Evolutionary conservation across 352 stramenopile species (phyloP), one percentile per base, ranked within the genome.

Genomic region (Pelagophyceae sp.): DNA sequence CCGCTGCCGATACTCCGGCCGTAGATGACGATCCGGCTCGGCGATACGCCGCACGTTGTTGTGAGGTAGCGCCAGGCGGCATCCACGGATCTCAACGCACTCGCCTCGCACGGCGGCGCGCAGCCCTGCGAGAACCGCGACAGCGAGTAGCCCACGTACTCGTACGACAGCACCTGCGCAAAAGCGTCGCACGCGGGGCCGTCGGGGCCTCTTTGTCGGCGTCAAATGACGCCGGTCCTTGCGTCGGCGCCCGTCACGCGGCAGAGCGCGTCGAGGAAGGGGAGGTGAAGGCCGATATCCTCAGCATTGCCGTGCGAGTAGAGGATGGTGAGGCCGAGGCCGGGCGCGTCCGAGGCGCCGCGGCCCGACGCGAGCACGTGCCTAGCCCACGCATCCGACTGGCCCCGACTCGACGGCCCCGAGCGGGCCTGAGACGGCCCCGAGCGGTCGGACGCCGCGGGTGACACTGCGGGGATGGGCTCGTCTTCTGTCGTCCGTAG

Each of bases 281-380:
- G 65, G n/a, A 75, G 15, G 58, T 54, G 72, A 31, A 69, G 72
- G 0, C 78, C 82, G 27, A 85, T 33, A 78, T 85, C 82, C 79
- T 85, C 82, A 3, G 82, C 82, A 78, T 85, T 85, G 32, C 82
- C 82, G 75, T 85, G 82, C 31, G 60, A 69, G 40, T 83, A 84
- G 17, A 84, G 61, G 0, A 84, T 61, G 0, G 80, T 84, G 69
- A 79, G 27, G 15, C 54, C 54, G 6, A 6, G 15, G 15, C 54
- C 54, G 15, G 54, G 54, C 15, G 20, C 25, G 15, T 63, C 54
- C 15, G 27, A 15, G 3, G 25, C 61, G 27, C 3, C 1, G n/a
- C 61, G 61, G 6, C 3, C 20, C 15, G 3, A 3, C 33, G 67
- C 67, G 2, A 11, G 0, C 5, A 74, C 38, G 15, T 58, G 11